Evolutionary conservation across 495 filamentous ascomycete genomes (phyloP), one percentile per base, ranked within the genome.

Genomic region (Glonium stellatum): DNA sequence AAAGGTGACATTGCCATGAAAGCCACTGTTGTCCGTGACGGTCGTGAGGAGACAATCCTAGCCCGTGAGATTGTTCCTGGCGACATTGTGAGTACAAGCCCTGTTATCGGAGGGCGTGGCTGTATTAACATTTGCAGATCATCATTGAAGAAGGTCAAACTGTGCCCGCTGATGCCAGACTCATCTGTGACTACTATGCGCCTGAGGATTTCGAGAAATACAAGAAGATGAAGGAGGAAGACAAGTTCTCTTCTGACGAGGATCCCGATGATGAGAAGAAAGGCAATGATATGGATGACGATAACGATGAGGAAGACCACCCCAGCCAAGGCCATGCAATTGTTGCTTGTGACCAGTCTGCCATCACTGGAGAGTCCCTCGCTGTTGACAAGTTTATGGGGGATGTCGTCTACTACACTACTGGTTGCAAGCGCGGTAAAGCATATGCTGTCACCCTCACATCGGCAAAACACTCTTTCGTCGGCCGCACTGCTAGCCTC

Each of bases 1-100:
- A 90, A 89, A 76, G 88, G 88, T 78, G 87, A 90, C 67, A 92
- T 92, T 71, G 87, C 88, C 60, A 87, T 92, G 84, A 84, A 82
- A 72, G 82, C 86, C 54, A 75, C 77, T 66, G 86, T 89, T 67
- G 70, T 90, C 61, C 86, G 87, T 66, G 79, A 89, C 72, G 87
- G 87, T 58, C 73, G 77, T 51, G 85, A 89, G 73, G 75, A 84
- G 67, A 81, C 85, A 60, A 88, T 90, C 71, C 80, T 87, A 61
- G 88, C 88, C 62, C 82, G 88, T 74, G 87, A 92, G 72, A 76
- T 92, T 39, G 88, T 92, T 67, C 80, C 86, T 62, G 88, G 88
- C 73, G 88, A 90, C 69, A 90, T 92, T 67, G 85, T 88, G 81
- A 71, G 84, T 79, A 35, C n/a, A 25, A 31, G 12, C 46, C n/a